Evolutionary conservation across 306 rosid genomes (phyloP).

Genomic region (Urtica urens): DNA sequence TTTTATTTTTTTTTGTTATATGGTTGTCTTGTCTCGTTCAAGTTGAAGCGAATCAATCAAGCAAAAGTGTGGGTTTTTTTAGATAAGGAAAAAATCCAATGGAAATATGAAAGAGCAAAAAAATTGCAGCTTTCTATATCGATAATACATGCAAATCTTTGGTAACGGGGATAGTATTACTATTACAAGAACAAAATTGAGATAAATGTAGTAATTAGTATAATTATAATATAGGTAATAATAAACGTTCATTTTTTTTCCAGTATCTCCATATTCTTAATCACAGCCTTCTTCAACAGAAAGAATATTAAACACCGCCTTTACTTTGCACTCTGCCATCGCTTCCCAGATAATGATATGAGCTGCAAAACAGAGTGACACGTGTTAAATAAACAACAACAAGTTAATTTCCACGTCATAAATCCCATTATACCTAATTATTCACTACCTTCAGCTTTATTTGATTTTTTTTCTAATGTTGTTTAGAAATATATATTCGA

Average conservation of each 20-base stretch:
- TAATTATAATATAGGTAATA: too few species aligned
- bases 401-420: too few species aligned
- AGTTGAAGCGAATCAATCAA: background rate
- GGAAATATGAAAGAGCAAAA: background rate
- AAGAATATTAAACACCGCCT: background rate
- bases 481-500: too few species aligned
- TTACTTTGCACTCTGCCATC: conserved; percentile 19
- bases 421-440: too few species aligned
- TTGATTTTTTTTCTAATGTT: too few species aligned
- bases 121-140: background rate
- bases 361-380: conserved; percentile 30
- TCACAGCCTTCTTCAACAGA: conserved; percentile 6
- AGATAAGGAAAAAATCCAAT: too few species aligned
- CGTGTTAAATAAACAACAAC: background rate
- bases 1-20: too few species aligned
- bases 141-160: too few species aligned
- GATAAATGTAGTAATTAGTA: background rate
- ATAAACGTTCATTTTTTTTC: conserved; percentile 5
- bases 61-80: background rate
- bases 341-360: conserved; percentile 42
- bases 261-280: background rate
- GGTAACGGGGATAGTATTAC: background rate
- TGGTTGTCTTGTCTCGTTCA: too few species aligned
- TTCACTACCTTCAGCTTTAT: too few species aligned
- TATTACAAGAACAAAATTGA: too few species aligned